Conservation (phyloP, 345 rosid genomes). For the Moringa oleifera region DNA sequence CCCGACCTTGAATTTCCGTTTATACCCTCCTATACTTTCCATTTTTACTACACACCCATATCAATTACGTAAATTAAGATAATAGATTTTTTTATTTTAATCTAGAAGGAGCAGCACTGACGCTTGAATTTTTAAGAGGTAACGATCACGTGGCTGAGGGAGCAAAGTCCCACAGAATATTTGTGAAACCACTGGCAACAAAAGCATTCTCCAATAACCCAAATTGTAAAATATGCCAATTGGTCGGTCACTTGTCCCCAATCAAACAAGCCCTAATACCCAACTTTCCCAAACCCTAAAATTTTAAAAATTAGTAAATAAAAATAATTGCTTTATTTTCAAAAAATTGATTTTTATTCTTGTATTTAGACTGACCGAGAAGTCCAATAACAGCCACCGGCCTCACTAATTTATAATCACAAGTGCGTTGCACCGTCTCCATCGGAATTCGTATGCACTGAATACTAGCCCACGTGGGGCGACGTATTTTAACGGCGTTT, state of each 20-base stretch:
- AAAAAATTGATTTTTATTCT: too few relatives aligned
- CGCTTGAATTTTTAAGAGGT: background rate
- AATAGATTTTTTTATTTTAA: too few relatives aligned
- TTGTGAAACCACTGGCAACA: conserved; percentile 13
- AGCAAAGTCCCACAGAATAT: conserved; percentile 10
- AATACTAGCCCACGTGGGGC: conserved; percentile 21
- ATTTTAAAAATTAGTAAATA: background rate
- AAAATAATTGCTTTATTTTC: background rate
- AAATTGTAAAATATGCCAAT: conserved; percentile 13
- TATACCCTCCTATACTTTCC: background rate
- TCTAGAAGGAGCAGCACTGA: too few relatives aligned
- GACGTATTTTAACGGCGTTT: conserved; percentile 1
- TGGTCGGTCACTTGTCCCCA: conserved; percentile 29
- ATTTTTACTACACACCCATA: too few relatives aligned
- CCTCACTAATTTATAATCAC: background rate
- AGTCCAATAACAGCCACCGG: background rate
- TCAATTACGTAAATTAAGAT: too few relatives aligned
- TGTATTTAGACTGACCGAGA: too few relatives aligned
- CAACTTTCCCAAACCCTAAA: background rate
- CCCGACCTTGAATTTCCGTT: too few relatives aligned
- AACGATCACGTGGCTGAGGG: background rate
- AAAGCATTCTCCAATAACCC: conserved; percentile 1
- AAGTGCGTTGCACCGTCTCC: conserved; percentile 24
- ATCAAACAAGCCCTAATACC: conserved; percentile 8
- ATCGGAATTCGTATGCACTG: conserved; percentile 26